Evolutionary conservation across 1,139 yeast species (phyloP).

Genomic region (Taphrina flavorubra): DNA sequence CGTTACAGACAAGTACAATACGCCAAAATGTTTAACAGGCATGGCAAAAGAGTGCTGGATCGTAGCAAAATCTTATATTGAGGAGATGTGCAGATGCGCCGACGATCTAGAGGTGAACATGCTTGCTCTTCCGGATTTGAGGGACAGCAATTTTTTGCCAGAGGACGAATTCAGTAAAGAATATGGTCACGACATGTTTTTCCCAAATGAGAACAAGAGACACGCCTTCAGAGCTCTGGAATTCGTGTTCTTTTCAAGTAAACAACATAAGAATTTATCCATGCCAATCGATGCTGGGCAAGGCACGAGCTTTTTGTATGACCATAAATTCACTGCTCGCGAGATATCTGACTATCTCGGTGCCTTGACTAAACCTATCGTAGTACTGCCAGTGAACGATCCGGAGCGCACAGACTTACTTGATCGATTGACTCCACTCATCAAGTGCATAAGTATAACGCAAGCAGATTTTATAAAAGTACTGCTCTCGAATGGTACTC

Average conservation of each 20-base stretch:
- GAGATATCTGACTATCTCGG: constrained; percentile 21
- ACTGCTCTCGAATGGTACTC: constrained; percentile 29
- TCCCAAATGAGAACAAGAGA: not conserved
- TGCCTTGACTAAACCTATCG: constrained; percentile 15
- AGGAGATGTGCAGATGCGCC: constrained; percentile 11
- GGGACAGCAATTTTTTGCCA: constrained; percentile 3
- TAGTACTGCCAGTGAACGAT: constrained; percentile 33
- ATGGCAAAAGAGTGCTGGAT: constrained; percentile 19
- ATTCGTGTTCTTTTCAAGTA: constrained; percentile 27
- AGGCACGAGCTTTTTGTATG: constrained; percentile 27
- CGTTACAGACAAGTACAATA: constrained; percentile 31
- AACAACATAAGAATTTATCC: constrained; percentile 22
- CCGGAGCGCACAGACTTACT: constrained; percentile 11
- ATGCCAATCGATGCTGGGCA: constrained; percentile 26
- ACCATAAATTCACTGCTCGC: not conserved
- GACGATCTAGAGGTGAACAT: not conserved
- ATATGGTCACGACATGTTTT: constrained; percentile 15
- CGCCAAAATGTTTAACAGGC: constrained; percentile 36
- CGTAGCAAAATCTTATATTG: constrained; percentile 28
- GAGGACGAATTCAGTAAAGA: constrained; percentile 18
- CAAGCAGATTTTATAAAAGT: constrained; percentile 20
- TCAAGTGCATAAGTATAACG: not conserved
- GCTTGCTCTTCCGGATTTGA: constrained; percentile 32
- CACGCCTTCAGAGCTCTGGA: constrained; percentile 23
- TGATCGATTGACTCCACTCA: constrained; percentile 15